phyloP scores from a whole-genome alignment of 2,329 filamentous ascomycete genomes.

The Xylaria sp. region DNA sequence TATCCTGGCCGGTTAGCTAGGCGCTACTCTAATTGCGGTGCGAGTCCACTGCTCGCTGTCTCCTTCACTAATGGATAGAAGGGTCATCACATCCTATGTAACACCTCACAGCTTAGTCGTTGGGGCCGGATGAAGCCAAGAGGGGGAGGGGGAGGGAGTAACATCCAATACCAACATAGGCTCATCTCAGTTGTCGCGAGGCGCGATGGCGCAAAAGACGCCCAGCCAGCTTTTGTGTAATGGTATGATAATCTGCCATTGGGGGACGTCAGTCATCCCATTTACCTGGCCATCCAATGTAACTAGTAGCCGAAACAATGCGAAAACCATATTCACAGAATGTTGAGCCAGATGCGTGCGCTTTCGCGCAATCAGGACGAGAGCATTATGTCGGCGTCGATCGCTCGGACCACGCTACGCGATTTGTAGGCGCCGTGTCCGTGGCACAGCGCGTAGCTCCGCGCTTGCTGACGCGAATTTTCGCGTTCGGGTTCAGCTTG shows the following conservation, averaged over 20 bases:
- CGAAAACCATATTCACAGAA: constrained; percentile 9
- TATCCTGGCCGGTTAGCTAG: constrained; percentile 5
- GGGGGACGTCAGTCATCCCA: constrained; percentile 14
- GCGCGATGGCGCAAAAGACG: constrained; percentile 4
- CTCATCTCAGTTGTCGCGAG: neutral
- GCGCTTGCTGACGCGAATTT: constrained; percentile 31
- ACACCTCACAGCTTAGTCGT: constrained; percentile 23
- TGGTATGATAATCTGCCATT: constrained; percentile 20
- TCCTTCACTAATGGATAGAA: constrained; percentile 7
- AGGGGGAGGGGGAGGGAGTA: neutral
- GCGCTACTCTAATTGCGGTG: constrained; percentile 14
- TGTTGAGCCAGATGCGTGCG: neutral
- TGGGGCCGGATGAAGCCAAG: neutral
- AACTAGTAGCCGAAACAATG: constrained; percentile 29
- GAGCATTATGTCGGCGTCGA: neutral
- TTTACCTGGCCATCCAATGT: constrained; percentile 22
- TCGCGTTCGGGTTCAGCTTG: constrained; percentile 20
- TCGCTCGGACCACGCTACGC: constrained; percentile 32
- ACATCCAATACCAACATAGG: constrained; percentile 10
- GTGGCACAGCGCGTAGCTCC: constrained; percentile 29
- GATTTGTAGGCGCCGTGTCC: constrained; percentile 17
- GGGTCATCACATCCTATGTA: constrained; percentile 25
- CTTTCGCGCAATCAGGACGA: neutral
- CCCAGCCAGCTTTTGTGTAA: constrained; percentile 7
- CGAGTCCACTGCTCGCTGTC: constrained; percentile 12